Conservation (phyloP, 2,329 filamentous ascomycete genomes). For the Nigrospora sphaerica region DNA sequence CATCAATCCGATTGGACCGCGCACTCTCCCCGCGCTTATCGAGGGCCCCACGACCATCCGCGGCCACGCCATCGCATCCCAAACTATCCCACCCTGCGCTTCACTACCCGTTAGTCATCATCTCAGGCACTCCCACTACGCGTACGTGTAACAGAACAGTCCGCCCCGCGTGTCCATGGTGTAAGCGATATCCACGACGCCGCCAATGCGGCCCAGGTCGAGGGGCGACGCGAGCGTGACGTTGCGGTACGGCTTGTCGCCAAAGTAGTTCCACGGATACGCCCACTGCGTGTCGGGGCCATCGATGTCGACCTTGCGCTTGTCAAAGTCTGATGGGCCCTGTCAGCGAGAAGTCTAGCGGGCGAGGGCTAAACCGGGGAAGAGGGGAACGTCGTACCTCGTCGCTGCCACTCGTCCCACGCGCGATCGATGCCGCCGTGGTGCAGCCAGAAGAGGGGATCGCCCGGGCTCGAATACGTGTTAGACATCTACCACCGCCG, state of each 20-base stretch:
- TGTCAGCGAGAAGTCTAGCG: too few relatives aligned
- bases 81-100: too few relatives aligned
- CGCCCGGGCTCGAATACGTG: constrained; percentile 18
- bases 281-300: constrained; percentile 23
- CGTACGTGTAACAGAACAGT: constrained; percentile 9
- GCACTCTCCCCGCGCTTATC: too few relatives aligned
- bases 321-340: constrained; percentile 13
- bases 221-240: constrained; percentile 20
- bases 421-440: constrained; percentile 16
- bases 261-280: constrained; percentile 24
- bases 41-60: too few relatives aligned
- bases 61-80: too few relatives aligned
- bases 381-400: constrained; percentile 2
- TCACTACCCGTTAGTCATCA: too few relatives aligned
- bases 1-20: too few relatives aligned
- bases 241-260: constrained; percentile 21
- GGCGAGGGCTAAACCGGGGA: background rate
- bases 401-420: constrained; percentile 23
- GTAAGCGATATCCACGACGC: constrained; percentile 4
- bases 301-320: constrained; percentile 19
- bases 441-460: constrained; percentile 27
- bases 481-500: constrained; percentile 13
- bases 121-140: background rate
- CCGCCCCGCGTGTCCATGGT: constrained; percentile 7
- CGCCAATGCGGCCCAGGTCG: constrained; percentile 5